Evolutionary conservation across 768 basidiomycete species (phyloP).

Genomic region (Phanerodontia chrysosporium): DNA sequence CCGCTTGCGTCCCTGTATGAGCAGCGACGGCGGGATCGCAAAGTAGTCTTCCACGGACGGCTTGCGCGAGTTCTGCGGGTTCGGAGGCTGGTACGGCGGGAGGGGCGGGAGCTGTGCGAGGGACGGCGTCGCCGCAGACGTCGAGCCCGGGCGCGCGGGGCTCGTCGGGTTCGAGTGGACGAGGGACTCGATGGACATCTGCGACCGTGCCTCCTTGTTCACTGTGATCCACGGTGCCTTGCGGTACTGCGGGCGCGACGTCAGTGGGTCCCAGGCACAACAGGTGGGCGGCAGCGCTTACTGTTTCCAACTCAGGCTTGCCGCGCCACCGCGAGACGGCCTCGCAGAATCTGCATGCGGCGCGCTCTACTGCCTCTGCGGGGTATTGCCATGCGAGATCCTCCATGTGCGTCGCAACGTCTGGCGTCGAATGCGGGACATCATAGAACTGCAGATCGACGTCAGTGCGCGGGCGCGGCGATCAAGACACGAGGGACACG

Average conservation of each 20-base stretch:
- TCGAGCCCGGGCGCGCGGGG: slow-evolving; percentile 28
- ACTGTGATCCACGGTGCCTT: slow-evolving; percentile 28
- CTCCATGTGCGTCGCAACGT: slow-evolving; percentile 78
- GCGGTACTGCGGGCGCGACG: slow-evolving; percentile 25
- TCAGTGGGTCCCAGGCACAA: not conserved
- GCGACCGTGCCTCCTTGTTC: slow-evolving; percentile 52
- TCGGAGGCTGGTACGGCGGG: slow-evolving; percentile 6
- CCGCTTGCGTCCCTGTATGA: slow-evolving; percentile 19
- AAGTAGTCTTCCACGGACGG: slow-evolving; percentile 39
- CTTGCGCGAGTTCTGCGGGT: slow-evolving; percentile 20
- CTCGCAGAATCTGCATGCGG: slow-evolving; percentile 75
- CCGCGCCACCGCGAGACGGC: slow-evolving; percentile 81
- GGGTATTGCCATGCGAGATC: slow-evolving; percentile 75
- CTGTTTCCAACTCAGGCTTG: slow-evolving; percentile 79
- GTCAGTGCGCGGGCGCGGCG: not conserved
- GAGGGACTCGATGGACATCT: slow-evolving; percentile 60
- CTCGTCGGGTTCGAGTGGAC: slow-evolving; percentile 70
- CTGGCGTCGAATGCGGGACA: slow-evolving; percentile 64
- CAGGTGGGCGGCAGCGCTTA: slow-evolving; percentile 24
- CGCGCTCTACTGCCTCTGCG: slow-evolving; percentile 76
- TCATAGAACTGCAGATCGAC: slow-evolving; percentile 61
- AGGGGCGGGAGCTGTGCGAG: slow-evolving; percentile 1
- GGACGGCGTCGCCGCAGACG: slow-evolving; percentile 1
- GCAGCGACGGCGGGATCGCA: slow-evolving; percentile 17
- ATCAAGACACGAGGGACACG: slow-evolving; percentile 23